These are phyloP conservation scores for Coniochaeta prunicola DNA, from an alignment of 2,329 filamentous ascomycete genomes.

Conservation along the genomic window DNA sequence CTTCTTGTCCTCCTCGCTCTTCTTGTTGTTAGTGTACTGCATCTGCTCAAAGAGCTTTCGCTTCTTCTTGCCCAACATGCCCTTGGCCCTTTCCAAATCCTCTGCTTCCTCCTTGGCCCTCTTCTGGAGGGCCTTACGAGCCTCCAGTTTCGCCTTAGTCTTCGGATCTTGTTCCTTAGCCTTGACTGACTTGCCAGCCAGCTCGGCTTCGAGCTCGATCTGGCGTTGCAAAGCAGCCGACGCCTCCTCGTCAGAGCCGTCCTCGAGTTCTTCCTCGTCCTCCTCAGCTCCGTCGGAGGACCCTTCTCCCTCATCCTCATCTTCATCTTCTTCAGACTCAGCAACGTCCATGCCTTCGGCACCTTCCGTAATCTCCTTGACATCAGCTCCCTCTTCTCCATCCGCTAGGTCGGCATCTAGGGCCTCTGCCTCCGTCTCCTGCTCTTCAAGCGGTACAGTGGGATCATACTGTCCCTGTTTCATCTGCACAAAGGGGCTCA, in stretches of 20 bases:
- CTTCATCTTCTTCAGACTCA: slow-evolving; percentile 35
- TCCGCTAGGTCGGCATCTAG: slow-evolving; percentile 58
- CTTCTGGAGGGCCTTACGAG: slow-evolving; percentile 60
- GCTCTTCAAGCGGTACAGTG: slow-evolving; percentile 74
- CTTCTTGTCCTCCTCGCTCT: slow-evolving; percentile 82
- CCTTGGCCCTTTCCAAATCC: slow-evolving; percentile 86
- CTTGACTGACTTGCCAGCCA: slow-evolving; percentile 59
- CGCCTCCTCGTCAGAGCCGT: slow-evolving; percentile 52
- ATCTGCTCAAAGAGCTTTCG: slow-evolving; percentile 96
- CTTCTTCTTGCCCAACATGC: slow-evolving; percentile 98
- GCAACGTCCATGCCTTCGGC: slow-evolving; percentile 28
- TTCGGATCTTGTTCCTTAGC: slow-evolving; percentile 44
- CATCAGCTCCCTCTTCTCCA: slow-evolving; percentile 36
- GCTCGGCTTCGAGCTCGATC: slow-evolving; percentile 86
- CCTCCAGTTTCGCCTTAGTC: slow-evolving; percentile 61
- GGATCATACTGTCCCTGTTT: slow-evolving; percentile 88
- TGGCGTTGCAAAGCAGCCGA: slow-evolving; percentile 66
- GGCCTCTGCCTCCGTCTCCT: slow-evolving; percentile 81
- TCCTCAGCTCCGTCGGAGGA: slow-evolving; percentile 46
- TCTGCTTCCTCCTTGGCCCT: slow-evolving; percentile 72
- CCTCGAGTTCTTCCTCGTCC: slow-evolving; percentile 34
- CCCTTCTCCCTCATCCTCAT: slow-evolving; percentile 38
- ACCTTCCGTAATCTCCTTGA: slow-evolving; percentile 27
- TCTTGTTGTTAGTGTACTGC: slow-evolving; percentile 90
- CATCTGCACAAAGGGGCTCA: slow-evolving; percentile 91